Evolutionary conservation across 306 rosid species (phyloP).

Genomic region (Canavalia gladiata): DNA sequence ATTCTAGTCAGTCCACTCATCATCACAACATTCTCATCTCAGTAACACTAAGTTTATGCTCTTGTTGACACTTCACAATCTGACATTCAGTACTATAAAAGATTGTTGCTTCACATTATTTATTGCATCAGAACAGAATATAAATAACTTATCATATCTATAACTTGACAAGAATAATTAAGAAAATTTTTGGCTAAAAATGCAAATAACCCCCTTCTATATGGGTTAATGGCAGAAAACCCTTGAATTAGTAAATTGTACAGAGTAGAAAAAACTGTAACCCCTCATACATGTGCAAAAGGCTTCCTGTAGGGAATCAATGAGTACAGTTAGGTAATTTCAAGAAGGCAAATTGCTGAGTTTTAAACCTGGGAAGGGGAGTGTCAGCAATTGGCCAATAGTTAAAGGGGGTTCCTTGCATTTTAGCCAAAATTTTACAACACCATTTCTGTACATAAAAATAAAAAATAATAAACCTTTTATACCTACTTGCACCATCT

Average conservation of each 20-base stretch:
- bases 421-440: conserved; percentile 9
- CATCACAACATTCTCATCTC: conserved; percentile 31
- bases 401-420: conserved; percentile 28
- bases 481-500: conserved; percentile 98
- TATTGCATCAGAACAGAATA: conserved; percentile 32
- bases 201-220: neutral
- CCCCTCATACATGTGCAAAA: conserved; percentile 15
- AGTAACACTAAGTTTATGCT: conserved; percentile 17
- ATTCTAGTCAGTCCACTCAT: neutral
- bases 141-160: conserved; percentile 21
- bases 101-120: conserved; percentile 24
- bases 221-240: conserved; percentile 31
- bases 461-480: conserved; percentile 4
- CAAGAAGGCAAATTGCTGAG: conserved; percentile 23
- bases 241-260: conserved; percentile 15
- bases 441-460: conserved; percentile 26
- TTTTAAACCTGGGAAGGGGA: neutral
- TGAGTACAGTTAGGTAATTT: conserved; percentile 3
- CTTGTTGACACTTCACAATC: conserved; percentile 12
- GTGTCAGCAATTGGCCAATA: neutral
- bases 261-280: neutral
- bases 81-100: conserved; percentile 11
- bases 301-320: neutral
- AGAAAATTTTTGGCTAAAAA: neutral
- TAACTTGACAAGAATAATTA: conserved; percentile 24